Percentiles rank a stretch among this genome's conserved stretches.
Conservation (phyloP, 192 early-diverging fungal genomes). For the Linnemannia elongata region DNA sequence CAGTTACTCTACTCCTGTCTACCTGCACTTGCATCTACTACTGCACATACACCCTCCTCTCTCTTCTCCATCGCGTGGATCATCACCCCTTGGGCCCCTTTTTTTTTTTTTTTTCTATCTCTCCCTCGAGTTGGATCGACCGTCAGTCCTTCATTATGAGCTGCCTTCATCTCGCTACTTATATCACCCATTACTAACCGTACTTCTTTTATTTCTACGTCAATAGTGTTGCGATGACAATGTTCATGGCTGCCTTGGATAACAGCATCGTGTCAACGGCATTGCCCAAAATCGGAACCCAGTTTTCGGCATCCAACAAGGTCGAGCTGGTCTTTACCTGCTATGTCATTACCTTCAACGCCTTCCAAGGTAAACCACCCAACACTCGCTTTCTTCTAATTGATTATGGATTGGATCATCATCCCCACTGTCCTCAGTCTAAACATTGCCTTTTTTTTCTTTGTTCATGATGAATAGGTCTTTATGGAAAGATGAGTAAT, state of each 20-base stretch:
- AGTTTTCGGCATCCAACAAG: slow-evolving; percentile 45
- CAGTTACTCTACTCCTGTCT: too few relatives aligned
- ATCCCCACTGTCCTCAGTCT: neutral
- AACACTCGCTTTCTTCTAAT: neutral
- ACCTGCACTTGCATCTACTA: too few relatives aligned
- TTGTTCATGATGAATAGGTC: slow-evolving; percentile 16
- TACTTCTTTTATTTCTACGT: too few relatives aligned
- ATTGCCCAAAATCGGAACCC: slow-evolving; percentile 67
- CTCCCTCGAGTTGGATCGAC: neutral
- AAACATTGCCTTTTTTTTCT: neutral
- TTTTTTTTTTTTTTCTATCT: neutral
- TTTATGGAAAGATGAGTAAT: slow-evolving; percentile 59
- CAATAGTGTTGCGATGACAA: slow-evolving; percentile 56
- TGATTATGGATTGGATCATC: neutral
- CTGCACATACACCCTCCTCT: neutral
- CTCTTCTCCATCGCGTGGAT: neutral
- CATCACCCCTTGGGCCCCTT: neutral
- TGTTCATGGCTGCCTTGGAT: slow-evolving; percentile 73
- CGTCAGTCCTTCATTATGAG: neutral
- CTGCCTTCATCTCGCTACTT: neutral
- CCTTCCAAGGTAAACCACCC: slow-evolving; percentile 38
- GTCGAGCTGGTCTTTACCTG: slow-evolving; percentile 56
- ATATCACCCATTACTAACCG: neutral
- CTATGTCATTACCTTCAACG: slow-evolving; percentile 49
- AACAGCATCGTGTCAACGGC: slow-evolving; percentile 74